A percentile compares a stretch with the other conserved stretches of the same genome.
These are phyloP conservation scores for Verticillium nubilum DNA, from an alignment of 2,329 filamentous ascomycete species.

Conservation along the genomic window DNA sequence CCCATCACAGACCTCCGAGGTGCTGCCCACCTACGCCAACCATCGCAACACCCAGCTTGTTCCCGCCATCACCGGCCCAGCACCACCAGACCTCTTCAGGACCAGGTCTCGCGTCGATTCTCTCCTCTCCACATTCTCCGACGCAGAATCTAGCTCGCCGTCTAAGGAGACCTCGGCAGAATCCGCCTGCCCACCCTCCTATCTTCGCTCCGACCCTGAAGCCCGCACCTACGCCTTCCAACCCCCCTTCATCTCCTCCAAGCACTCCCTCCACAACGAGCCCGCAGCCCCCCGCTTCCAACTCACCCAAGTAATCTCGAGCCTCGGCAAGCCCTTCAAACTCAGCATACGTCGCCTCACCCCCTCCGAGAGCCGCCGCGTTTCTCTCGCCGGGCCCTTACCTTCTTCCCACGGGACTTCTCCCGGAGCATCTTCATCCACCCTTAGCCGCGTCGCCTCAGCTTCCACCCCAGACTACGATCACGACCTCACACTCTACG, in stretches of 20 bases:
- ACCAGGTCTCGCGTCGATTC: background rate
- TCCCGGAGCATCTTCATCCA: background rate
- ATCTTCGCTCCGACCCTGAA: conserved; percentile 2
- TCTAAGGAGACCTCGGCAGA: background rate
- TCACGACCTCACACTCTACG: conserved; percentile 3
- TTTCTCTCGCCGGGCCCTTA: background rate
- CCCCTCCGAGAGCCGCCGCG: background rate
- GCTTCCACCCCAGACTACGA: conserved; percentile 1
- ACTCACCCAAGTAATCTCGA: background rate
- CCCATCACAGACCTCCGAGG: background rate
- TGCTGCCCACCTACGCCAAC: conserved; percentile 23
- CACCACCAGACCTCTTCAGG: background rate
- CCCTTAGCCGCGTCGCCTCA: background rate
- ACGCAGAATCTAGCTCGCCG: background rate
- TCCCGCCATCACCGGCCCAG: background rate
- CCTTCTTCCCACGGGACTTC: background rate
- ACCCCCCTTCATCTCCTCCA: background rate
- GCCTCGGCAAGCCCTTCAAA: conserved; percentile 2
- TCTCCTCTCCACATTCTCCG: conserved; percentile 5
- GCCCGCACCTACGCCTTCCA: conserved; percentile 1
- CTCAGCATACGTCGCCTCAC: conserved; percentile 2
- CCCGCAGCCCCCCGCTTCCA: background rate
- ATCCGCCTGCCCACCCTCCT: background rate
- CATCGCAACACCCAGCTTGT: conserved; percentile 9
- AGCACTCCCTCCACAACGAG: background rate